Evolutionary conservation across 108 stramenopile species (phyloP).

Genomic region (Pseudonitzschia multiseries): DNA sequence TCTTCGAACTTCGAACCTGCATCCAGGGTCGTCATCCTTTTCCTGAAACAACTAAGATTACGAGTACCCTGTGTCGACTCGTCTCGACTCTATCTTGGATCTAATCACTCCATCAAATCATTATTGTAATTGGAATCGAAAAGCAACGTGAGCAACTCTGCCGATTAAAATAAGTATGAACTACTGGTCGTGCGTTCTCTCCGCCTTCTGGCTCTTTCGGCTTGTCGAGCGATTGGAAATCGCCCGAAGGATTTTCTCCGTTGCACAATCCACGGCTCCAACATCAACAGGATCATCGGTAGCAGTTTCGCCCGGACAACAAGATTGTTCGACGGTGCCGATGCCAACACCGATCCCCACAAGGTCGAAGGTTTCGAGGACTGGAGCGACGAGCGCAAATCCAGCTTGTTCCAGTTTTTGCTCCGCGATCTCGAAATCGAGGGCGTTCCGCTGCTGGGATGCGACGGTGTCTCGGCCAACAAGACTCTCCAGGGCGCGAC

Average conservation of each 20-base stretch:
- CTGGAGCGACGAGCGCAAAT: constrained; percentile 51
- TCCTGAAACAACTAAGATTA: no score
- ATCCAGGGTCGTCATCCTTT: no score
- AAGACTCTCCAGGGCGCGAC: constrained; percentile 68
- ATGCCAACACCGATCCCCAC: constrained; percentile 14
- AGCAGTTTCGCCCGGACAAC: neutral
- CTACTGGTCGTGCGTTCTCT: neutral
- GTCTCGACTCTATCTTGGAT: no score
- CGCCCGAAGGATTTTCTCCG: constrained; percentile 5
- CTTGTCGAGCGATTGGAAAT: neutral
- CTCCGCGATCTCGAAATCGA: constrained; percentile 77
- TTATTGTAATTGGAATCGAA: no score
- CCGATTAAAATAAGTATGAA: neutral
- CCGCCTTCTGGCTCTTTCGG: neutral
- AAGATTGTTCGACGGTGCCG: neutral
- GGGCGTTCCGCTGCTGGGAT: constrained; percentile 75
- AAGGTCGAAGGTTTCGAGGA: constrained; percentile 24
- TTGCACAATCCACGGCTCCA: no score
- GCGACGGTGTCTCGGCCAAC: constrained; percentile 60
- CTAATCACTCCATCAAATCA: no score
- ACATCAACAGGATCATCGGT: neutral
- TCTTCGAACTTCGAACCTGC: no score
- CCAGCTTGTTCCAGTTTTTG: constrained; percentile 61
- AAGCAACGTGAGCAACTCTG: no score
- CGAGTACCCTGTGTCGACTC: no score